Conservation (phyloP, 2,329 filamentous ascomycete genomes). For the Neopestalotiopsis sp. region DNA sequence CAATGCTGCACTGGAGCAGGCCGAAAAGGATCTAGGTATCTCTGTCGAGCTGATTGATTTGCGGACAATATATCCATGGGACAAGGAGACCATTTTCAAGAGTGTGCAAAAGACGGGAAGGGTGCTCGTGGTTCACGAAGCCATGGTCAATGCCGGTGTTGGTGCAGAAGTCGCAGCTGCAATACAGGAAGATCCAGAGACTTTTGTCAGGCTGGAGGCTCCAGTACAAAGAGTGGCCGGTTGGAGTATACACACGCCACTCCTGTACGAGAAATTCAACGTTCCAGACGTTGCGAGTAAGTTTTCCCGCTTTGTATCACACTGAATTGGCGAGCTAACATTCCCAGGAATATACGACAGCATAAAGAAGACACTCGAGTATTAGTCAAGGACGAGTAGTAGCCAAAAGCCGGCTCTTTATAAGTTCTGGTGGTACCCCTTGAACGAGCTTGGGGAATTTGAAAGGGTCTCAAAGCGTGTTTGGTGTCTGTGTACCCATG, state of each 20-base stretch:
- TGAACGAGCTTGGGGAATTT: too few relatives aligned
- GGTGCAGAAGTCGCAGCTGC: slow-evolving; percentile 89
- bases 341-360: slow-evolving; percentile 71
- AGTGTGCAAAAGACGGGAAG: slow-evolving; percentile 88
- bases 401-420: not conserved
- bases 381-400: slow-evolving; percentile 47
- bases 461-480: too few relatives aligned
- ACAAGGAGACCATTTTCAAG: slow-evolving; percentile 77
- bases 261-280: slow-evolving; percentile 81
- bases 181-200: slow-evolving; percentile 77
- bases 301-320: slow-evolving; percentile 45
- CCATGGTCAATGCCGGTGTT: slow-evolving; percentile 88
- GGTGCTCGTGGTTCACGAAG: slow-evolving; percentile 88
- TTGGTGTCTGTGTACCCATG: too few relatives aligned
- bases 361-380: slow-evolving; percentile 70
- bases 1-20: slow-evolving; percentile 74
- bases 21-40: slow-evolving; percentile 77
- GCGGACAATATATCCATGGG: slow-evolving; percentile 90
- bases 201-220: slow-evolving; percentile 83
- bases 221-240: slow-evolving; percentile 85
- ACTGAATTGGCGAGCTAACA: not conserved
- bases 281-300: slow-evolving; percentile 86
- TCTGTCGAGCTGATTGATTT: slow-evolving; percentile 87
- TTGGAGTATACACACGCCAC: slow-evolving; percentile 84
- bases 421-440: too few relatives aligned